Conservation (phyloP, 768 basidiomycete species). For the Termitomyces sp. region DNA sequence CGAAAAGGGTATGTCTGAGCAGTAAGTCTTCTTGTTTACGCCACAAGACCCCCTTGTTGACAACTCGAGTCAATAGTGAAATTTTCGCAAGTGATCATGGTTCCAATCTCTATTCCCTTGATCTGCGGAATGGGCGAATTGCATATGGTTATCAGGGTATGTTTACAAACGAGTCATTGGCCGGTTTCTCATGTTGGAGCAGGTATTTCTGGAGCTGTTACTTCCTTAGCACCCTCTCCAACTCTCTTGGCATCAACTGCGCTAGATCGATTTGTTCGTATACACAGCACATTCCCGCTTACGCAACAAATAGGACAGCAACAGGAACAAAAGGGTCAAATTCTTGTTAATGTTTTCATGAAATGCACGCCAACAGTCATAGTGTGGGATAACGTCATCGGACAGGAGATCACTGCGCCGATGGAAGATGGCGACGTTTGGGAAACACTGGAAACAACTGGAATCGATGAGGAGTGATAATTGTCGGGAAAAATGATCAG, state of each 20-base stretch:
- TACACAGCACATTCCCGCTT: slow-evolving; percentile 60
- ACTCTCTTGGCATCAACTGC: slow-evolving; percentile 56
- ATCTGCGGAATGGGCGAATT: slow-evolving; percentile 63
- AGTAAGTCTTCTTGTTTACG: slow-evolving; percentile 41
- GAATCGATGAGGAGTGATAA: slow-evolving; percentile 31
- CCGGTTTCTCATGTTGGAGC: neutral
- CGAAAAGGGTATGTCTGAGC: slow-evolving; percentile 54
- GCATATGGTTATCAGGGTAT: slow-evolving; percentile 67
- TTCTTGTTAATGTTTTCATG: slow-evolving; percentile 62
- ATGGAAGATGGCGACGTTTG: slow-evolving; percentile 60
- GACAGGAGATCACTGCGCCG: slow-evolving; percentile 5
- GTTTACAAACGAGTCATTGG: neutral
- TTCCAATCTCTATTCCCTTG: slow-evolving; percentile 60
- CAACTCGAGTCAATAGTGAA: slow-evolving; percentile 42
- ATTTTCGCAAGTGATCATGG: slow-evolving; percentile 66
- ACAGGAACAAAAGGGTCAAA: slow-evolving; percentile 53
- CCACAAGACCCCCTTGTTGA: slow-evolving; percentile 1
- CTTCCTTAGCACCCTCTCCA: slow-evolving; percentile 56
- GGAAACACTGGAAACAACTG: slow-evolving; percentile 58
- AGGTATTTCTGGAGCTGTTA: slow-evolving; percentile 73
- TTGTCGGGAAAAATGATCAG: slow-evolving; percentile 19
- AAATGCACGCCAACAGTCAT: slow-evolving; percentile 59
- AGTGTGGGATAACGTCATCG: slow-evolving; percentile 50
- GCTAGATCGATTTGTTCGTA: slow-evolving; percentile 65
- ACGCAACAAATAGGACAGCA: slow-evolving; percentile 43